Conservation (phyloP, 805 yeast genomes). For the Ogataea corticis region DNA sequence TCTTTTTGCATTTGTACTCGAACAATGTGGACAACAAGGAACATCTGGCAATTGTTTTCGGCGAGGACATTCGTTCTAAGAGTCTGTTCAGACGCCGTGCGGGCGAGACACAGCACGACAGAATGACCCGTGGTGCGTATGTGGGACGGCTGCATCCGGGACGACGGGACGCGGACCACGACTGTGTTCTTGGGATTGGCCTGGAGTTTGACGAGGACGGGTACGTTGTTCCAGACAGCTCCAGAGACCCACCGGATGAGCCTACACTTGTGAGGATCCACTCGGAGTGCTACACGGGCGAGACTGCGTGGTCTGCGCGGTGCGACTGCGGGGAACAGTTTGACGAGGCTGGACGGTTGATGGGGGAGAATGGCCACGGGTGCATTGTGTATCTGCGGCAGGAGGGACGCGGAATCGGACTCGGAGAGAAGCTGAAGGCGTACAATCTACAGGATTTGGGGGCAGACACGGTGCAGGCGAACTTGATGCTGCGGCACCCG, state of each 20-base stretch:
- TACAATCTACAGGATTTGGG: slow-evolving; percentile 96
- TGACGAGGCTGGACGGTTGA: slow-evolving; percentile 93
- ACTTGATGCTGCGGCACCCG: slow-evolving; percentile 88
- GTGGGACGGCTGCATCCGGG: slow-evolving; percentile 91
- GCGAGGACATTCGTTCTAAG: slow-evolving; percentile 82
- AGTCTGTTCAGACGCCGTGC: slow-evolving; percentile 61
- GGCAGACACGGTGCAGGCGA: slow-evolving; percentile 98
- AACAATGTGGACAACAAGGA: slow-evolving; percentile 89
- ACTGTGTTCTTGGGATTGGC: slow-evolving; percentile 42
- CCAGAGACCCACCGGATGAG: slow-evolving; percentile 23
- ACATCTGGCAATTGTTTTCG: slow-evolving; percentile 95
- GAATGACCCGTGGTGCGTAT: slow-evolving; percentile 99
- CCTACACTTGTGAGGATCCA: slow-evolving; percentile 84
- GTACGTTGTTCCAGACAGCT: slow-evolving; percentile 33
- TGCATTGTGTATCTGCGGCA: slow-evolving; percentile 94
- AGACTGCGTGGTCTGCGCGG: slow-evolving; percentile 98
- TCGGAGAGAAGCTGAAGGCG: slow-evolving; percentile 97
- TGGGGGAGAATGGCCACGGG: slow-evolving; percentile 87
- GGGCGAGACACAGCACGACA: slow-evolving; percentile 82
- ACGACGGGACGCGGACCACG: slow-evolving; percentile 65
- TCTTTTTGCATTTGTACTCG: slow-evolving; percentile 84
- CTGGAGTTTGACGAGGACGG: slow-evolving; percentile 44
- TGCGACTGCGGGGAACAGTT: slow-evolving; percentile 99
- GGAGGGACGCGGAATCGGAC: slow-evolving; percentile 98
- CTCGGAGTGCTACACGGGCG: slow-evolving; percentile 98